Evolutionary conservation across 257 asterid species (phyloP), one percentile per base, ranked within the genome.

Genomic region (Pogostemon cablin): DNA sequence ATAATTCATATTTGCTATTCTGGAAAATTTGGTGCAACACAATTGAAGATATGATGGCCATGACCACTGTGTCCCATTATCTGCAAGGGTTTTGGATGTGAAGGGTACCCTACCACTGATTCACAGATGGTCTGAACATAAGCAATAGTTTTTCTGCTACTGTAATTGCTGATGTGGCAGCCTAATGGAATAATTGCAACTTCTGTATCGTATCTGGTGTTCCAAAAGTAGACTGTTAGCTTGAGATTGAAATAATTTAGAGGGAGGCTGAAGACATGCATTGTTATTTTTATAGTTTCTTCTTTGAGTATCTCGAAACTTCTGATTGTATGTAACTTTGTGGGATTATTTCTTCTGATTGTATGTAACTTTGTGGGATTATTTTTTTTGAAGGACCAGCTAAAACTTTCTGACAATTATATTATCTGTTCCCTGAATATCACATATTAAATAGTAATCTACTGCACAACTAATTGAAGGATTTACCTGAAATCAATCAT

Each of bases 171-270:
- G 7, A 25, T 12, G 3, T 4, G 15, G 17, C 3, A 34, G 15
- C 43, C 49, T 46, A 48, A 38, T 43, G 46, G 37, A 59, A 44
- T 46, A 42, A 50, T 43, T 41, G 34, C 8, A 48, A 15, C 6
- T 41, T 68, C 65, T 11, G 8, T n/a, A 48, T 2, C 34, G 2
- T 47, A 34, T 35, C 7, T 25, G 55, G 9, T 64, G 32, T 6
- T 10, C 43, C 32, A 55, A 44, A 10, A 46, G 37, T 17, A 32
- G 69, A 50, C 6, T 9, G 54, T 5, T 25, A 40, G 43, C 40
- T 35, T 40, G 64, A 57, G 43, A 68, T 40, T 39, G 32, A 58
- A 68, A 43, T 43, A 8, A 55, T 25, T 44, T 20, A 68, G 56
- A 68, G 8, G 52, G 53, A 39, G 56, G 39, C 9, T 25, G 42